Percentiles rank a stretch among this genome's conserved stretches.
Evolutionary conservation across 129 eudicot species (phyloP).

Genomic region (Escallonia rubra): DNA sequence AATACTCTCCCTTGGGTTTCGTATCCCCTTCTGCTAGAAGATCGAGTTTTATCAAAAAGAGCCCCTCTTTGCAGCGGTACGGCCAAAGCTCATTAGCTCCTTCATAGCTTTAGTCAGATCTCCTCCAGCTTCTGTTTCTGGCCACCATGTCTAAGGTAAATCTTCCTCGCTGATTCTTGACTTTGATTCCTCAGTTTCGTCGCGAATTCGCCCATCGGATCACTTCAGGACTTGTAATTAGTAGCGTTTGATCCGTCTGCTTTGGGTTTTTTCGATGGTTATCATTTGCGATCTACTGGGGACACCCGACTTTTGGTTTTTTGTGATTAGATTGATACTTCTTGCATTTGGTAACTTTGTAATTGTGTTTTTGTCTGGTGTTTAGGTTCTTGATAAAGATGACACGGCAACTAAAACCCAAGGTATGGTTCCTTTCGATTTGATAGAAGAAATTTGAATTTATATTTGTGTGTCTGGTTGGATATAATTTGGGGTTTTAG

Average conservation of each 20-base stretch:
- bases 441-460: no score
- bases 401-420: slow-evolving; percentile 23
- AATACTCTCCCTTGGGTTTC: slow-evolving; percentile 7
- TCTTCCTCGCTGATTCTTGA: no score
- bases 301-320: not conserved
- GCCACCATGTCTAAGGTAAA: slow-evolving; percentile 37
- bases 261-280: slow-evolving; percentile 3
- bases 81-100: slow-evolving; percentile 1
- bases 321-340: not conserved
- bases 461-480: not conserved
- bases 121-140: not conserved
- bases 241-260: not conserved
- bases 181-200: no score
- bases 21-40: slow-evolving; percentile 8
- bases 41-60: no score
- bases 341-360: not conserved
- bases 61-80: not conserved
- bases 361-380: not conserved
- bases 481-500: slow-evolving; percentile 2
- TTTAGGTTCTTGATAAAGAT: slow-evolving; percentile 37
- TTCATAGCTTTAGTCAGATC: not conserved
- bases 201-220: not conserved
- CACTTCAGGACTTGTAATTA: not conserved
- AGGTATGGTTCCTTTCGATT: no score
- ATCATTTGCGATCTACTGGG: not conserved